Conservation (phyloP, 2,329 filamentous ascomycete species). For the Alternaria ethzedia region DNA sequence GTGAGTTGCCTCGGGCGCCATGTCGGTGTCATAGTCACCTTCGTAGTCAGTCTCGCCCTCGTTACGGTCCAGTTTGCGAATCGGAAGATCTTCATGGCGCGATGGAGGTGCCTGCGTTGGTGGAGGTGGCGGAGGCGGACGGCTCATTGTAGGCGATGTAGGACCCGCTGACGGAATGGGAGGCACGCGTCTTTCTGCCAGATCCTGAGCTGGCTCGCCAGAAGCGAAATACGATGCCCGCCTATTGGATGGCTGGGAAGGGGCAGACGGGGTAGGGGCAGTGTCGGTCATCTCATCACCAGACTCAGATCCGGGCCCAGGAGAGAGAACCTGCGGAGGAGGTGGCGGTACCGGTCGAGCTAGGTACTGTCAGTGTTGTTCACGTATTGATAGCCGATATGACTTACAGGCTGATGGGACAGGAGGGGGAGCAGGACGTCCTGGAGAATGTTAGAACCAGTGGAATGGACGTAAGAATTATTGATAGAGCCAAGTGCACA, state of each 20-base stretch:
- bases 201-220: slow-evolving; percentile 41
- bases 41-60: slow-evolving; percentile 93
- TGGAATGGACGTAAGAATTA: not conserved
- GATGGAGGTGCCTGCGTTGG: slow-evolving; percentile 49
- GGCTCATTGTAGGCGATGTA: slow-evolving; percentile 38
- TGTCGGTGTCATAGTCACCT: slow-evolving; percentile 97
- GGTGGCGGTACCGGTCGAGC: slow-evolving; percentile 68
- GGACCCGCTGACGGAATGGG: slow-evolving; percentile 61
- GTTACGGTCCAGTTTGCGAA: slow-evolving; percentile 63
- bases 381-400: not conserved
- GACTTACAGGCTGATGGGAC: slow-evolving; percentile 46
- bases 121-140: slow-evolving; percentile 58
- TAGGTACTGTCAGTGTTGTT: slow-evolving; percentile 42
- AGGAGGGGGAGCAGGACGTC: slow-evolving; percentile 49
- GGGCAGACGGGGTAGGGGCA: slow-evolving; percentile 35
- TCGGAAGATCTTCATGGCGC: slow-evolving; percentile 42
- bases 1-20: slow-evolving; percentile 89
- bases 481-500: not conserved
- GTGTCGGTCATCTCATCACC: slow-evolving; percentile 75
- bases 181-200: slow-evolving; percentile 47
- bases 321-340: slow-evolving; percentile 64
- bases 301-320: slow-evolving; percentile 81
- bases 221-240: slow-evolving; percentile 51
- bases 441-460: slow-evolving; percentile 40
- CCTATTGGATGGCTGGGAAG: slow-evolving; percentile 39